Evolutionary conservation across 2,329 filamentous ascomycete species (phyloP).

Genomic region (Colletotrichum brevisporum): DNA sequence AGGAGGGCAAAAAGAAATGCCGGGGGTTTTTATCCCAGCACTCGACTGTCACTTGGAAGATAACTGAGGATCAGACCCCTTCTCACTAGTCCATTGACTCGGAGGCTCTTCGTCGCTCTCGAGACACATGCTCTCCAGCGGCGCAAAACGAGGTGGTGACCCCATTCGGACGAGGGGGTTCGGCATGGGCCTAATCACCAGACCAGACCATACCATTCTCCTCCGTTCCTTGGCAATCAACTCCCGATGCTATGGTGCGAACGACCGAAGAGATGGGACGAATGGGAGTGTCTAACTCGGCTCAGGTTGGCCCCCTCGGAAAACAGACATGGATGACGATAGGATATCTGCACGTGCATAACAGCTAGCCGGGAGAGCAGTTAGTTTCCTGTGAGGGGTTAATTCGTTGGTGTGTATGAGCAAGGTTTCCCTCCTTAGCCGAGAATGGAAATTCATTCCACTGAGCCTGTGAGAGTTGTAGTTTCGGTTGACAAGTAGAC

Average conservation of each 20-base stretch:
- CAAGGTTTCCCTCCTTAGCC: not conserved
- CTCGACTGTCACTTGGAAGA: not conserved
- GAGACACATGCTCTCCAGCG: conserved; percentile 6
- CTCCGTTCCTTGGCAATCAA: conserved; percentile 6
- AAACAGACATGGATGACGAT: conserved; percentile 30
- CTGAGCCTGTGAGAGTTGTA: not conserved
- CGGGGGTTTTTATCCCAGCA: not conserved
- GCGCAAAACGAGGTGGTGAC: conserved; percentile 24
- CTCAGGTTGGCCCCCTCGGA: not conserved
- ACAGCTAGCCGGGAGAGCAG: not conserved
- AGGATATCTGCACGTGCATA: conserved; percentile 25
- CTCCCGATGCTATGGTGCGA: not conserved
- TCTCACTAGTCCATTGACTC: conserved; percentile 6
- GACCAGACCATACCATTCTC: not conserved
- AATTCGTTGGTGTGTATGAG: not conserved
- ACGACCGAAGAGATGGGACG: conserved; percentile 11
- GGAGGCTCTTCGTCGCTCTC: not conserved
- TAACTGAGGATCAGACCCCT: not conserved
- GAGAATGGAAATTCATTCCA: no score
- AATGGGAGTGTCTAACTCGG: conserved; percentile 1
- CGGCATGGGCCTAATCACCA: conserved; percentile 21
- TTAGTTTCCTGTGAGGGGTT: not conserved
- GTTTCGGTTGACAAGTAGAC: not conserved
- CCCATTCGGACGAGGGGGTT: conserved; percentile 30
- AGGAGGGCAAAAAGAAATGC: not conserved